Evolutionary conservation across 352 stramenopile species (phyloP).

Genomic region (Phytophthora citricola): DNA sequence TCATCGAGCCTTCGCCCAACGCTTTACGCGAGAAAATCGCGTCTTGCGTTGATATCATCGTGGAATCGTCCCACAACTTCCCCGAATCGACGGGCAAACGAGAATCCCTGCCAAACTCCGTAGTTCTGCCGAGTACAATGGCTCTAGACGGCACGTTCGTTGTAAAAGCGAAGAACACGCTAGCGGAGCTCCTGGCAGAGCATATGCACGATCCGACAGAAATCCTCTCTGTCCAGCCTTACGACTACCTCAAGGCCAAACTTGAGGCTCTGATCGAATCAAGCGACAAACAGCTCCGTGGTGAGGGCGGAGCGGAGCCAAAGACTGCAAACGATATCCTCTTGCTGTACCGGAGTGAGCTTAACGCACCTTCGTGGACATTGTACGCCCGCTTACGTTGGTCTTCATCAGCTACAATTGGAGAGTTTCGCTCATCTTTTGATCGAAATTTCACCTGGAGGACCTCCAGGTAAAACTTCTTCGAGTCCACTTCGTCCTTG

Average conservation of each 20-base stretch:
- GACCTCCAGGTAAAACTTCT: slow-evolving; percentile 80
- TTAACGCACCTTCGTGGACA: slow-evolving; percentile 80
- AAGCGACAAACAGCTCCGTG: slow-evolving; percentile 24
- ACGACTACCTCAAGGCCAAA: slow-evolving; percentile 69
- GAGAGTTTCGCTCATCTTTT: slow-evolving; percentile 93
- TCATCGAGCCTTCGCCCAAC: slow-evolving; percentile 64
- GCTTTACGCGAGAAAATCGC: slow-evolving; percentile 70
- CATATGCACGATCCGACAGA: slow-evolving; percentile 74
- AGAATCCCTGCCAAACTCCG: slow-evolving; percentile 72
- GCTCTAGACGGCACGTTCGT: slow-evolving; percentile 80
- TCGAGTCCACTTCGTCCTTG: slow-evolving; percentile 79
- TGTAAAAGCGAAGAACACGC: slow-evolving; percentile 64
- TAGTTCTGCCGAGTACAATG: slow-evolving; percentile 79
- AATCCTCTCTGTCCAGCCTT: slow-evolving; percentile 83
- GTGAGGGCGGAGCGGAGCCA: slow-evolving; percentile 18
- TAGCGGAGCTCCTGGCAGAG: slow-evolving; percentile 59
- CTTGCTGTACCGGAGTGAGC: slow-evolving; percentile 51
- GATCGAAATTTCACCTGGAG: slow-evolving; percentile 81
- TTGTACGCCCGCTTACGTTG: slow-evolving; percentile 92
- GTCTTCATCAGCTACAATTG: slow-evolving; percentile 71
- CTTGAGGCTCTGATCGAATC: slow-evolving; percentile 60
- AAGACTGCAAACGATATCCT: slow-evolving; percentile 57
- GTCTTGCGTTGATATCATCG: slow-evolving; percentile 68
- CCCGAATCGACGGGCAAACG: slow-evolving; percentile 87
- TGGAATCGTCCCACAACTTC: slow-evolving; percentile 87